A percentile compares a stretch with the other conserved stretches of the same genome.
Conservation (phyloP, 2,329 filamentous ascomycete genomes). For the Dothistroma septosporum region DNA sequence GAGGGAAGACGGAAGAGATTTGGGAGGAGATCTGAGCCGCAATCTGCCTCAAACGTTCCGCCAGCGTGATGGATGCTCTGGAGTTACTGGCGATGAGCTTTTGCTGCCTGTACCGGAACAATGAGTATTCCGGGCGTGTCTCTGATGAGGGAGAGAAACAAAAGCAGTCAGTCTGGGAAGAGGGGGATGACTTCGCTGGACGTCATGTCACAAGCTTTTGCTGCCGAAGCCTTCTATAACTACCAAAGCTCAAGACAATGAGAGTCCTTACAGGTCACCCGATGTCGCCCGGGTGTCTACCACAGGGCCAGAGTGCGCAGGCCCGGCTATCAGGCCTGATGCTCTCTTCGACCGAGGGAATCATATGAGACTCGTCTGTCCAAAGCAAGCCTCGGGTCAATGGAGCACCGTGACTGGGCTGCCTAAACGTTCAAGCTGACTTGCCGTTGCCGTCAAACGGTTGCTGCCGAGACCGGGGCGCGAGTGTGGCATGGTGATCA, state of each 20-base stretch:
- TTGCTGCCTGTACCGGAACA: neutral
- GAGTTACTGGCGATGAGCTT: neutral
- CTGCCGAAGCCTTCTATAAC: neutral
- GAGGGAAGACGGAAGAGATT: conserved; percentile 28
- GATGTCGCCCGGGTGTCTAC: conserved; percentile 19
- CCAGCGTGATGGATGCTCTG: conserved; percentile 28
- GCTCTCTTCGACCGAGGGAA: conserved; percentile 14
- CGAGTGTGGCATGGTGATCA: neutral
- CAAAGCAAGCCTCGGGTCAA: conserved; percentile 22
- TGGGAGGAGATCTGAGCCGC: conserved; percentile 24
- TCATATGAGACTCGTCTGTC: conserved; percentile 12
- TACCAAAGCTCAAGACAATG: neutral
- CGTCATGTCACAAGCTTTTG: conserved; percentile 19
- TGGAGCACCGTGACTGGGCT: conserved; percentile 19
- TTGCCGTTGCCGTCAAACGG: conserved; percentile 13
- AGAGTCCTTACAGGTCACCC: conserved; percentile 11
- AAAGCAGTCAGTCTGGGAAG: conserved; percentile 12
- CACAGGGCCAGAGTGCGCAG: conserved; percentile 4
- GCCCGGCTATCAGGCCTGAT: neutral
- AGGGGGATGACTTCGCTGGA: conserved; percentile 16
- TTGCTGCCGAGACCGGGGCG: neutral
- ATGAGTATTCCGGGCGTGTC: neutral
- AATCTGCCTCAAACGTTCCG: conserved; percentile 34
- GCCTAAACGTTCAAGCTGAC: conserved; percentile 12
- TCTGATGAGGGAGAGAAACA: conserved; percentile 9